A percentile compares a stretch with the other conserved stretches of the same genome.
These are phyloP conservation scores for Ophiostoma himal-ulmi DNA, from an alignment of 2,329 filamentous ascomycete genomes.

Conservation along the genomic window DNA sequence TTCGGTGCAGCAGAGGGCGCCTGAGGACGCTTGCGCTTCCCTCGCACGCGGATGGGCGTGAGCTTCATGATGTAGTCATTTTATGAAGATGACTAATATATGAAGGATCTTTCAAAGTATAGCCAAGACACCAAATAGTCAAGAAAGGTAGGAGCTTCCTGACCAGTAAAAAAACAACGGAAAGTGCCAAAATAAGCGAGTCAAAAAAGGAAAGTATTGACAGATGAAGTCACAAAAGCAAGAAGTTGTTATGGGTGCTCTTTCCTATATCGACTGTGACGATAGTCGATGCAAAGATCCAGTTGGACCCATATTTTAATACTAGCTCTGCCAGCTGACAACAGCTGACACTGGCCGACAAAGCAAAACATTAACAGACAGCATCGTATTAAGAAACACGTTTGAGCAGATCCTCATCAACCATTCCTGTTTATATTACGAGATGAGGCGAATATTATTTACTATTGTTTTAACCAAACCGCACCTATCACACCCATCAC, in stretches of 20 bases:
- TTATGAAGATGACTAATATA: not conserved
- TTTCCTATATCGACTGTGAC: not conserved
- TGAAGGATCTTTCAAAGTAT: no score
- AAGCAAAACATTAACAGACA: not conserved
- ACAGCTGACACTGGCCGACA: not conserved
- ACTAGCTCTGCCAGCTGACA: not conserved
- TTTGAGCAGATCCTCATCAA: not conserved
- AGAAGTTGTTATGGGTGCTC: not conserved
- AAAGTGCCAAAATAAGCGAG: not conserved
- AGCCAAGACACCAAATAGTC: not conserved
- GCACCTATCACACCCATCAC: not conserved
- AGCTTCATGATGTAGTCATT: conserved; percentile 37
- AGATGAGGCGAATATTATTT: not conserved
- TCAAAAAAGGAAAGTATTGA: not conserved
- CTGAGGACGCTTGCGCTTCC: conserved; percentile 37
- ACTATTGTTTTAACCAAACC: not conserved
- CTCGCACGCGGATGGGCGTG: conserved; percentile 45
- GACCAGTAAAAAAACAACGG: not conserved
- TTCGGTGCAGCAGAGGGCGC: not conserved
- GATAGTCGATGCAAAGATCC: not conserved
- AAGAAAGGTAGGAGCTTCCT: not conserved
- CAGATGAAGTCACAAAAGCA: not conserved
- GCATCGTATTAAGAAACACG: not conserved
- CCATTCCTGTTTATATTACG: not conserved
- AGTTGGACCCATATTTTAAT: not conserved